A percentile compares a stretch with the other conserved stretches of the same genome.
phyloP scores from a whole-genome alignment of 2,329 filamentous ascomycete species.

The Trichoderma endophyticum region DNA sequence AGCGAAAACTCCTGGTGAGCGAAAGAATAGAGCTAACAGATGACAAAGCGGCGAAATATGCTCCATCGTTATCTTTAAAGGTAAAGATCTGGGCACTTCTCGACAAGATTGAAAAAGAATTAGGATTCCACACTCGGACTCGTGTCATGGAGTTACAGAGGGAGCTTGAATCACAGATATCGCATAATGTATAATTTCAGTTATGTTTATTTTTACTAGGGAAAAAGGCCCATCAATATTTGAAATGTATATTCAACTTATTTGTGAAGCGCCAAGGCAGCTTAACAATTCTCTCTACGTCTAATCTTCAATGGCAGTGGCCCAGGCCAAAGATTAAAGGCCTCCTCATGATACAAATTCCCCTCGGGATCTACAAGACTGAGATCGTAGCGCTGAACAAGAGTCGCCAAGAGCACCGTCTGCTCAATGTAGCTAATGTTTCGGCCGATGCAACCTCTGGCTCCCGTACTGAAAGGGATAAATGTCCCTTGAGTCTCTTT shows the following conservation, averaged over 20 bases:
- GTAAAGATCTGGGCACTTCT: background rate
- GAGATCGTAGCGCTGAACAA: background rate
- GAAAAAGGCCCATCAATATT: background rate
- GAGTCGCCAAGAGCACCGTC: background rate
- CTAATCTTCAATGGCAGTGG: background rate
- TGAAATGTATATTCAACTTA: background rate
- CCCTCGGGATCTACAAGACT: background rate
- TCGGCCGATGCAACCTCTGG: background rate
- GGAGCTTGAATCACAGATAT: background rate
- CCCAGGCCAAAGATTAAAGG: background rate
- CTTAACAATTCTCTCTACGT: background rate
- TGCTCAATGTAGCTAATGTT: background rate
- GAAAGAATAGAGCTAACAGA: background rate
- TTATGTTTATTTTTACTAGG: background rate
- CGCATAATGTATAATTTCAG: background rate
- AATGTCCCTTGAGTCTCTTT: background rate
- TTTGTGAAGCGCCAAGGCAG: background rate
- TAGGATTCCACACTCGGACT: background rate
- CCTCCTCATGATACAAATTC: background rate
- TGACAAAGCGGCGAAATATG: background rate
- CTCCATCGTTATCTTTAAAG: background rate
- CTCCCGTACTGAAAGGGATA: background rate
- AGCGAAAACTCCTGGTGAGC: background rate
- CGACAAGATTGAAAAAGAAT: background rate
- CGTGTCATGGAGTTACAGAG: background rate